Evolutionary conservation across 495 filamentous ascomycete species (phyloP).

Genomic region (Neurospora sp.): DNA sequence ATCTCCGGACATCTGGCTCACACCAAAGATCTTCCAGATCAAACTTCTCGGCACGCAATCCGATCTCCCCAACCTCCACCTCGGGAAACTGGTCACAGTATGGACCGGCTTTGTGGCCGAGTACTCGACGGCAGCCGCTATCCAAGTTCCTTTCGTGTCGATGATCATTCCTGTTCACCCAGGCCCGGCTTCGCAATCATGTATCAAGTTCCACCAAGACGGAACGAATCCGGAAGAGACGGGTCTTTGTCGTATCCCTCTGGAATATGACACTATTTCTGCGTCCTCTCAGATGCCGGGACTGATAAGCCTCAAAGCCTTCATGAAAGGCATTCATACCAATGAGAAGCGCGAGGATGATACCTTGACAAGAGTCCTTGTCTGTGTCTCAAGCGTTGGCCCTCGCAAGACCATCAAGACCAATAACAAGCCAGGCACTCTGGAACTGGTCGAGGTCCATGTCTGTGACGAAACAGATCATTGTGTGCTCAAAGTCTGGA

Average conservation of each 20-base stretch:
- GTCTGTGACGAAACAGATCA: slow-evolving; percentile 53
- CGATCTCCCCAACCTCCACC: slow-evolving; percentile 22
- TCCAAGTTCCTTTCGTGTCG: slow-evolving; percentile 4
- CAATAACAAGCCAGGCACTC: slow-evolving; percentile 29
- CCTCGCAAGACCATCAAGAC: slow-evolving; percentile 39
- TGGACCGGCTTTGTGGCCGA: slow-evolving; percentile 32
- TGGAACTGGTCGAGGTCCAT: slow-evolving; percentile 40
- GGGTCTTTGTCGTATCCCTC: slow-evolving; percentile 34
- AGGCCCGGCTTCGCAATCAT: slow-evolving; percentile 20
- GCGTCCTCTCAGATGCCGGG: slow-evolving; percentile 28
- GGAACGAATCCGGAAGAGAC: slow-evolving; percentile 22
- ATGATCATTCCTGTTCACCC: slow-evolving; percentile 15
- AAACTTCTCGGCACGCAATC: slow-evolving; percentile 29
- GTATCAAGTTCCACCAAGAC: slow-evolving; percentile 43
- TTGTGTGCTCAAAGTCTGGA: slow-evolving; percentile 45
- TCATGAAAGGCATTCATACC: slow-evolving; percentile 37
- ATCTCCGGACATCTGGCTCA: background rate
- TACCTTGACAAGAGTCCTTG: slow-evolving; percentile 35
- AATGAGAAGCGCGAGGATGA: slow-evolving; percentile 23
- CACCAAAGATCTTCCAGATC: slow-evolving; percentile 19
- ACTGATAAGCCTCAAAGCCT: slow-evolving; percentile 46
- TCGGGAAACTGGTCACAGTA: slow-evolving; percentile 33
- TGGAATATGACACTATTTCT: slow-evolving; percentile 25
- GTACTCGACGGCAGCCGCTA: background rate
- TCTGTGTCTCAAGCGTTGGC: slow-evolving; percentile 48